Evolutionary conservation across 225 moss, liverwort and hornwort genomes (phyloP).

Genomic region (Takakia lepidozioides): DNA sequence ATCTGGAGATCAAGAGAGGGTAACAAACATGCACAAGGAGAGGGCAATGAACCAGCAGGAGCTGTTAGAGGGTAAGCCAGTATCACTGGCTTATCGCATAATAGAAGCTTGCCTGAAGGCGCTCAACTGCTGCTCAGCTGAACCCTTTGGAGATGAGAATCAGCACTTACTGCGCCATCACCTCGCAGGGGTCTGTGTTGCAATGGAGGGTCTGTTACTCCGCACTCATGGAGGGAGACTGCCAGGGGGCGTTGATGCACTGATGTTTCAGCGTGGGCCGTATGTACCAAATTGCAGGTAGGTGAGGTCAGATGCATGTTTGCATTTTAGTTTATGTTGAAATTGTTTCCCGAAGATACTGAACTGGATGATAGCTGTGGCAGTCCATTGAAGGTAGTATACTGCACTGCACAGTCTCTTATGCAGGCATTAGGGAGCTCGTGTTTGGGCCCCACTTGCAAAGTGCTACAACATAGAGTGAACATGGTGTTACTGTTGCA

Average conservation of each 20-base stretch:
- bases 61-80: conserved; percentile 17
- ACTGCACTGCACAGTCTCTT: background rate
- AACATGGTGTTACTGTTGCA: no score
- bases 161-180: conserved; percentile 42
- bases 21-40: no score
- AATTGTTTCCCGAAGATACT: no score
- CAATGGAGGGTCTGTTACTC: conserved; percentile 55
- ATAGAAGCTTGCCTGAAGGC: conserved; percentile 37
- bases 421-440: background rate
- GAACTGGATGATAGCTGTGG: background rate
- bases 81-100: conserved; percentile 32
- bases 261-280: conserved; percentile 39
- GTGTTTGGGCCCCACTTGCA: no score
- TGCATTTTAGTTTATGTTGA: no score
- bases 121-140: conserved; percentile 23
- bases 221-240: conserved; percentile 45
- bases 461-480: no score
- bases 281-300: conserved; percentile 33
- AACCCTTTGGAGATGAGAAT: conserved; percentile 40
- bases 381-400: background rate
- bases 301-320: no score
- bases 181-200: conserved; percentile 49
- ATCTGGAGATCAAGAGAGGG: no score
- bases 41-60: conserved; percentile 6
- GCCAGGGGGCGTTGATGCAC: conserved; percentile 49